These are phyloP conservation scores for Bipolaris zeicola DNA, from an alignment of 2,329 filamentous ascomycete species.

Conservation along the genomic window DNA sequence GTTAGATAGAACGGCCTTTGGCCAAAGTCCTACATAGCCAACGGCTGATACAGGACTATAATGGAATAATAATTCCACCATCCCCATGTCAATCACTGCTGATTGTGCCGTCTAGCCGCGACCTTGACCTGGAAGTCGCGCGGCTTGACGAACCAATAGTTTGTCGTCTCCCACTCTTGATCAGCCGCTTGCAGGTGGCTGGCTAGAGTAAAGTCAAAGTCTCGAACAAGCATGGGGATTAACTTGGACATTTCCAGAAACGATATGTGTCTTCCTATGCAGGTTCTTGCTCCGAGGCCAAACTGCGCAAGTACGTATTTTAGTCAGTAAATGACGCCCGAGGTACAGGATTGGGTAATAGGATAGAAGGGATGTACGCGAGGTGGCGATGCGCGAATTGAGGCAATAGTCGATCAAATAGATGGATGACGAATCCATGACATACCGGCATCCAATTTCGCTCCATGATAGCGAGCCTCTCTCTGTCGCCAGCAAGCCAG, in stretches of 20 bases:
- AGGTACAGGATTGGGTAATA: background rate
- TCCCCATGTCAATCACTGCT: too few species aligned
- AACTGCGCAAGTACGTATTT: slow-evolving; percentile 9
- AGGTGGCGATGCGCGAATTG: background rate
- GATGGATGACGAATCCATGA: background rate
- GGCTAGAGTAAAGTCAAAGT: slow-evolving; percentile 21
- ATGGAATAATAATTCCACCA: too few species aligned
- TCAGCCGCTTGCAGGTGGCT: slow-evolving; percentile 11
- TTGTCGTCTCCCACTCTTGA: slow-evolving; percentile 18
- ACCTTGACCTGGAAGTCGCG: slow-evolving; percentile 13
- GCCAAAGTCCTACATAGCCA: too few species aligned
- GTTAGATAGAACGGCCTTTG: too few species aligned
- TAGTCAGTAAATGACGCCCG: background rate
- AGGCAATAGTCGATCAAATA: background rate
- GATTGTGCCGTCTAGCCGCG: background rate
- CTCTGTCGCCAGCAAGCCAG: slow-evolving; percentile 24
- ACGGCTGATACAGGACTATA: too few species aligned
- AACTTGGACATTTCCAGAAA: slow-evolving; percentile 17
- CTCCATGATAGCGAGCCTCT: slow-evolving; percentile 24
- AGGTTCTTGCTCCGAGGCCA: slow-evolving; percentile 26
- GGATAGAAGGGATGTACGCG: background rate
- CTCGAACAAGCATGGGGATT: slow-evolving; percentile 16
- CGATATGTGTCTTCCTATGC: slow-evolving; percentile 26
- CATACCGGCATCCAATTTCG: slow-evolving; percentile 26
- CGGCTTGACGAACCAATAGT: slow-evolving; percentile 24